A percentile compares a stretch with the other conserved stretches of the same genome.
These are phyloP conservation scores for Aspergillus sp. DNA, from an alignment of 2,329 filamentous ascomycete genomes.

Conservation along the genomic window DNA sequence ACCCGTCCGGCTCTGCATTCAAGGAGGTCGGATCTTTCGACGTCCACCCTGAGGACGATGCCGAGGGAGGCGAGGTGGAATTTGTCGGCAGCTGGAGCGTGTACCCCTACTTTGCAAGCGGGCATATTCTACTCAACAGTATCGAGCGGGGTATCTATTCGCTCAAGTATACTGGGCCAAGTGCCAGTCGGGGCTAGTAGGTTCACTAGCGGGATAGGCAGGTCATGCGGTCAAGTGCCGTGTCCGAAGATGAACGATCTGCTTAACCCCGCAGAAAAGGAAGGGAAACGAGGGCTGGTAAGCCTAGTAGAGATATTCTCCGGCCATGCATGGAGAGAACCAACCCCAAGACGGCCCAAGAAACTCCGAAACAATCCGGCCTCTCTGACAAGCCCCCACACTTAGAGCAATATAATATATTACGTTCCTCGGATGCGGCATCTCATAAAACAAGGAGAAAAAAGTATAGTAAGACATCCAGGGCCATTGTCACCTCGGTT, in stretches of 20 bases:
- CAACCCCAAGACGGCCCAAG: not conserved
- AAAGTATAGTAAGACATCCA: too few relatives aligned
- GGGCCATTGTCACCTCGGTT: too few relatives aligned
- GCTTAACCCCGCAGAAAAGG: too few relatives aligned
- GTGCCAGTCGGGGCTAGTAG: not conserved
- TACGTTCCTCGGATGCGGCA: too few relatives aligned
- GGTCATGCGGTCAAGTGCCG: not conserved
- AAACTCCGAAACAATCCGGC: not conserved
- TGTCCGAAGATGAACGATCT: not conserved
- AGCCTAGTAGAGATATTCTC: too few relatives aligned
- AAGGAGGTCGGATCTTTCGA: slow-evolving; percentile 20
- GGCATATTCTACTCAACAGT: slow-evolving; percentile 18
- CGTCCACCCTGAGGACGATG: slow-evolving; percentile 19
- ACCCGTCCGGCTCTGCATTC: slow-evolving; percentile 15
- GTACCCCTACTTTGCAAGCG: slow-evolving; percentile 19
- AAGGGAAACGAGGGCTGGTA: too few relatives aligned
- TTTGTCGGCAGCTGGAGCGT: slow-evolving; percentile 21
- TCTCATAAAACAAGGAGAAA: too few relatives aligned
- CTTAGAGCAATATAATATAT: too few relatives aligned
- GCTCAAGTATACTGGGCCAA: slow-evolving; percentile 17
- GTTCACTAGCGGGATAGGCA: not conserved
- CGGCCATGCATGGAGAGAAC: too few relatives aligned
- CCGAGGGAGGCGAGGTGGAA: slow-evolving; percentile 12
- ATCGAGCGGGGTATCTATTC: slow-evolving; percentile 21
- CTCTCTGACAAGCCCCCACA: too few relatives aligned